Base-by-base conservation (phyloP, 2,329 filamentous ascomycete species). In the Paracorniculantispora psalliotae region DNA sequence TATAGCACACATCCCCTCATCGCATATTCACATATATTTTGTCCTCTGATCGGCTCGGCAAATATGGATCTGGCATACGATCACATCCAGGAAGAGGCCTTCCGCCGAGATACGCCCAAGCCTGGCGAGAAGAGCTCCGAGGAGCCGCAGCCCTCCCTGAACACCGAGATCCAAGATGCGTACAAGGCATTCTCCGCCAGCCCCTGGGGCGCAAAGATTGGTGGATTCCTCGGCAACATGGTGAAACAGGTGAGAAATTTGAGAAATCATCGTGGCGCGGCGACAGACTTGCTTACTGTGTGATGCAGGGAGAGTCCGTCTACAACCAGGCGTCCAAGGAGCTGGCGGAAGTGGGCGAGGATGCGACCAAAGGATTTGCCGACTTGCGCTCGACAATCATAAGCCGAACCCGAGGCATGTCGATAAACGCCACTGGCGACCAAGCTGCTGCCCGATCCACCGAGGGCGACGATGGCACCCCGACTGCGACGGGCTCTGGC, bases 21-120 rank as follows among this genome's bases (percentile, higher is more conserved):
- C 52, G 21, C 41, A 37, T 28, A 25, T 19, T 15, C 21, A 19
- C 9, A 25, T 19, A 19, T 37, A 6, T 15, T 35, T 28, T 28
- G 47, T 13, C 12, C 15, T 19, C 13, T 21, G 17, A 48, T 8
- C 37, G 12, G 23, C 19, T 21, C 17, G 37, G 25, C 13, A 55
- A 68, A 64, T 64, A 97, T 99, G 94, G 94, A 99, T 83, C 81
- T 96, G 69, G 92, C 92, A 47, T 99, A 97, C 82, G 94, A 99
- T 71, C 92, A 96, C 74, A 96, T 97, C 68, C 87, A 91, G 71
- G 91, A 96, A 77, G 88, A 94, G 72, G 83, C 85, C 54, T 82
- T 90, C 62, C 79, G 83, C 41, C 82, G 85, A 67, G 79, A 86
- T 77, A 80, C 63, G 75, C 78, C 62, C 63, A 64, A 61, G 66